These are phyloP conservation scores for Euphorbia tirucalli DNA, from an alignment of 345 rosid genomes.

Conservation along the genomic window DNA sequence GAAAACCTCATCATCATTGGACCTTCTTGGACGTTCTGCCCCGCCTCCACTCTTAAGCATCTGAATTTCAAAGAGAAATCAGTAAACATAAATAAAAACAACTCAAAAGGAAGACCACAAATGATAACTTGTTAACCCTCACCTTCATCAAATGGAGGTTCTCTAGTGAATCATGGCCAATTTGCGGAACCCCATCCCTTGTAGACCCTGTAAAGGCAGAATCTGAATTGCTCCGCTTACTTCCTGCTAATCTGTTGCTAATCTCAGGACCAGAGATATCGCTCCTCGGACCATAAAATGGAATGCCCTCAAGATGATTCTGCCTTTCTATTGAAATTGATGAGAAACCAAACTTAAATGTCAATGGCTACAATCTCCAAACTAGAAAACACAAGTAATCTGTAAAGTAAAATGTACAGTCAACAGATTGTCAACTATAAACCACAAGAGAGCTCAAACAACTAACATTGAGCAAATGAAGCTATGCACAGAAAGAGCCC, in stretches of 20 bases:
- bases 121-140: conserved; percentile 11
- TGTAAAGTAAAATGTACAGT: neutral
- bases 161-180: conserved; percentile 65
- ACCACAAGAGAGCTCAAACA: conserved; percentile 12
- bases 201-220: conserved; percentile 48
- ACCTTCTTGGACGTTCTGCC: conserved; percentile 48
- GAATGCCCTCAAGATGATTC: conserved; percentile 85
- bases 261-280: conserved; percentile 63
- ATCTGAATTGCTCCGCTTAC: conserved; percentile 77
- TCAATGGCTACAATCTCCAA: conserved; percentile 11
- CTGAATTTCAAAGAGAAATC: conserved; percentile 36
- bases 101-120: neutral
- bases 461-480: neutral
- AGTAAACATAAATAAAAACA: conserved; percentile 8
- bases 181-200: conserved; percentile 36
- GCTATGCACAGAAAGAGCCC: neutral
- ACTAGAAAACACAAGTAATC: too few relatives aligned
- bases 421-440: neutral
- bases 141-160: conserved; percentile 80
- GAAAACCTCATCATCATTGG: conserved; percentile 48
- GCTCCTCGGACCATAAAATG: conserved; percentile 66
- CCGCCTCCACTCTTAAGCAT: conserved; percentile 60
- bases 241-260: conserved; percentile 58
- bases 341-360: conserved; percentile 33
- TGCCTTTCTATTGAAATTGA: conserved; percentile 51